Evolutionary conservation across 805 yeast genomes (phyloP), one percentile per base, ranked within the genome.

Genomic region (Lipomyces orientalis): DNA sequence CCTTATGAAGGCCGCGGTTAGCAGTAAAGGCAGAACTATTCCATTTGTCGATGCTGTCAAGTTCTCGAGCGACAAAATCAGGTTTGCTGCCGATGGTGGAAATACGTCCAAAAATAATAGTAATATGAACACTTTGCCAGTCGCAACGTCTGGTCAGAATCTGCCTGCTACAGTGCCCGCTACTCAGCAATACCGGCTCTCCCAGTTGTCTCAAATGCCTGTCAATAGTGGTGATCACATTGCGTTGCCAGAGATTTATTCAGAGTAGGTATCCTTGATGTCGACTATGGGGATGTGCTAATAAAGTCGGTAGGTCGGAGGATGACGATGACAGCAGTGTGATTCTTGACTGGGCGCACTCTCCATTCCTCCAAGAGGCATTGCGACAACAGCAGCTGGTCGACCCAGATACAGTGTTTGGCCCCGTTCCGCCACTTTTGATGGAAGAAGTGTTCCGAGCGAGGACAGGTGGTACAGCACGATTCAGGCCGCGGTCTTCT

Each of bases 341-440:
- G 16, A 76, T 87, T 55, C 83, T 83, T 54, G 84, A 83, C 54
- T 88, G 91, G 91, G 91, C 90, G 2, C 80, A 82, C 64, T 83
- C 89, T 1, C 88, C 90, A 4, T 84, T 83, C 66, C 76, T 88
- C 62, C 81, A 82, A 55, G 79, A 80, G 37, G 79, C 82, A 46
- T 77, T 87, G 51, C 74, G 77, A 29, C 85, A 83, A 67, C 89
- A 87, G 74, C 76, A 68, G 60, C 76, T 75, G 35, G 79, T 88
- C 68, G 88, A 91, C 74, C 93, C 95, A 0, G 86, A 83, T 68
- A 76, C 82, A 22, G 84, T 91, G 0, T 91, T 92, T 79, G 97
- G 97, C 0, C 88, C 90, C 6, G 84, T 90, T 39, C 89, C 90
- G 0, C 87, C 87, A 1, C 79, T 90, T 66, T 85, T 87, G 62